Conservation (phyloP, 768 basidiomycete genomes). For the Lactarius indigo region DNA sequence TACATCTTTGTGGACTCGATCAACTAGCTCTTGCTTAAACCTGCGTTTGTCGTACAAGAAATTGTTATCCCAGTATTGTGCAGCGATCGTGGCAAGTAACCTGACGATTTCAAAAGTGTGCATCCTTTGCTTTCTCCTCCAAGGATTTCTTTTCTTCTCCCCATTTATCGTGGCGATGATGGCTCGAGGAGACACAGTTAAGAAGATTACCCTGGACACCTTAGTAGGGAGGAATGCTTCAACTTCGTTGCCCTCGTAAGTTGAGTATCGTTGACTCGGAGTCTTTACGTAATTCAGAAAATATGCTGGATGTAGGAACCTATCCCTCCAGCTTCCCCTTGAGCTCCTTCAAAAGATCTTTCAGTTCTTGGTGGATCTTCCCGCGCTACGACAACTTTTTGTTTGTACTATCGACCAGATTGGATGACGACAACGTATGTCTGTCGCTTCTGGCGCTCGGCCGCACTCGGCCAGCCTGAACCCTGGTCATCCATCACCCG, state of each 20-base stretch:
- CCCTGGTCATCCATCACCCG: slow-evolving; percentile 19
- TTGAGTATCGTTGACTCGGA: neutral
- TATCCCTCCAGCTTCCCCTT: neutral
- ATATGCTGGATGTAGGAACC: neutral
- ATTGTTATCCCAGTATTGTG: no score
- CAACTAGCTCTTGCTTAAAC: neutral
- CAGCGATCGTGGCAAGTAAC: no score
- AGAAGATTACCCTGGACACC: neutral
- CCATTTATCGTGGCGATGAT: neutral
- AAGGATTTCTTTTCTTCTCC: neutral
- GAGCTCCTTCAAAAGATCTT: slow-evolving; percentile 20
- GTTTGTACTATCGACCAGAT: neutral
- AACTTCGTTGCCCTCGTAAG: neutral
- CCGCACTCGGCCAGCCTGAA: slow-evolving; percentile 15
- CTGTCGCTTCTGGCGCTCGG: slow-evolving; percentile 16
- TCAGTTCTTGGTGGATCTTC: neutral
- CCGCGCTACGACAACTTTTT: no score
- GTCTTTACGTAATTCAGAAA: neutral
- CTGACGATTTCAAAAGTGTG: neutral
- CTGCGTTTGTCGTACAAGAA: no score
- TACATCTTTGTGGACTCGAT: no score
- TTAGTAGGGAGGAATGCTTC: neutral
- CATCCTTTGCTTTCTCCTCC: neutral
- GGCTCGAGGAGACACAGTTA: neutral
- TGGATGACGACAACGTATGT: slow-evolving; percentile 13